Conservation (phyloP, 306 rosid genomes). For the Cicer pinnatifidum region DNA sequence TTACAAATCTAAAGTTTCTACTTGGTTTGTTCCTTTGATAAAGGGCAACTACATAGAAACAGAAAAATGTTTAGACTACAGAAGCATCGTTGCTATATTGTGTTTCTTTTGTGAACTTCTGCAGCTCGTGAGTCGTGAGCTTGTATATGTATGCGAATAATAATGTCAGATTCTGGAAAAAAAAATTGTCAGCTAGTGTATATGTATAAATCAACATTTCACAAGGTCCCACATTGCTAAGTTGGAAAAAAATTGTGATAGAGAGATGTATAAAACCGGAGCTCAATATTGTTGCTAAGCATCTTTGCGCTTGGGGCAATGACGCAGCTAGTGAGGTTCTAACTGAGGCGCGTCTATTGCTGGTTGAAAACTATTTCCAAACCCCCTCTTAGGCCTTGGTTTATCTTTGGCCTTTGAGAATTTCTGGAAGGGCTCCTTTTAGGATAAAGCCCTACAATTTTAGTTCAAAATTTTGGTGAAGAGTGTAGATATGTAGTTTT, state of each 20-base stretch:
- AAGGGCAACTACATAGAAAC: not conserved
- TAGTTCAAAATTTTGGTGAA: not conserved
- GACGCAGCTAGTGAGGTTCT: constrained; percentile 50
- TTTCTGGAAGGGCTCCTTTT: constrained; percentile 46
- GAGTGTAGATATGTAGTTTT: too few relatives aligned
- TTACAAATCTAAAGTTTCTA: not conserved
- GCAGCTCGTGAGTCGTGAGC: too few relatives aligned
- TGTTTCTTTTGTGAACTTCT: too few relatives aligned
- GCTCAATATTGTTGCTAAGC: accelerated
- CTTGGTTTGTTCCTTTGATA: not conserved
- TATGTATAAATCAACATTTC: not conserved
- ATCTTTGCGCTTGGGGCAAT: constrained; percentile 54
- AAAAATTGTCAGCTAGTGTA: too few relatives aligned
- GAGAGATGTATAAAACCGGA: not conserved
- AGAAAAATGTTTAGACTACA: too few relatives aligned
- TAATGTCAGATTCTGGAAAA: not conserved
- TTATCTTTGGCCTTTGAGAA: constrained; percentile 37
- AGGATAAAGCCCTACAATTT: constrained; percentile 40
- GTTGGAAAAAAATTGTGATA: not conserved
- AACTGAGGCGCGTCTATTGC: constrained; percentile 46
- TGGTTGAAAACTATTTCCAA: constrained; percentile 57
- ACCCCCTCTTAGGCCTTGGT: constrained; percentile 53
- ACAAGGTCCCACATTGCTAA: constrained; percentile 13
- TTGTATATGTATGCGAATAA: not conserved
- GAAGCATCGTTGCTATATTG: too few relatives aligned